Evolutionary conservation across 2,329 filamentous ascomycete species (phyloP).

Genomic region (Xylariaceae sp.): DNA sequence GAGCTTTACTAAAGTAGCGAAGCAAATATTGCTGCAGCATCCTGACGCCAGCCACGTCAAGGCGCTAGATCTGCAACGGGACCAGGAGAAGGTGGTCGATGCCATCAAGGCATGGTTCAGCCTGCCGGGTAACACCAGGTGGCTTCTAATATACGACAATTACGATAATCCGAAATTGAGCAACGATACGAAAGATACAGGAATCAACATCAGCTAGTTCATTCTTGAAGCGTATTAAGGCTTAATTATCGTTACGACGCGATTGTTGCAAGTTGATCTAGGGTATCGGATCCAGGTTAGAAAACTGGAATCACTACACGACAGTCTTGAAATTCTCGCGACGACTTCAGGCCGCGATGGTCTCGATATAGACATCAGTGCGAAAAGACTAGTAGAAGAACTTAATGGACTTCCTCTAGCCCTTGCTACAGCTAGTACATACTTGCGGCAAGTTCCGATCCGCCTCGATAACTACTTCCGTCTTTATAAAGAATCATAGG

Average conservation of each 20-base stretch:
- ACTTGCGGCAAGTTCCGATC: slow-evolving; percentile 1
- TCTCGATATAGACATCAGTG: neutral
- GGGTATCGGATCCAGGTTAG: slow-evolving; percentile 30
- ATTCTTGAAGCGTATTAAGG: slow-evolving; percentile 35
- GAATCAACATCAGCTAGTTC: slow-evolving; percentile 32
- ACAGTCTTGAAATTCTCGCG: neutral
- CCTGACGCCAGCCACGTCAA: slow-evolving; percentile 8
- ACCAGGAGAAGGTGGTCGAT: slow-evolving; percentile 24
- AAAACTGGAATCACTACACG: slow-evolving; percentile 25
- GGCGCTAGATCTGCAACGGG: slow-evolving; percentile 2
- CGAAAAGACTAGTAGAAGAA: slow-evolving; percentile 3
- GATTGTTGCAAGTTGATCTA: slow-evolving; percentile 31
- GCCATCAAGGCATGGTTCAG: slow-evolving; percentile 38
- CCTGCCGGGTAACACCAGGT: slow-evolving; percentile 31
- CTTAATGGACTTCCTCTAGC: slow-evolving; percentile 13
- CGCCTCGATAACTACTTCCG: slow-evolving; percentile 5
- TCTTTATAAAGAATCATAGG: slow-evolving; percentile 9
- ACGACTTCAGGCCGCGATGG: neutral
- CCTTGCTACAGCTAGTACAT: slow-evolving; percentile 9
- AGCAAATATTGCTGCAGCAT: slow-evolving; percentile 16
- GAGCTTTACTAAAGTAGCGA: slow-evolving; percentile 15
- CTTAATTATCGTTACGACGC: slow-evolving; percentile 39
- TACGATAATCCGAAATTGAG: slow-evolving; percentile 36
- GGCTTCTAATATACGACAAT: slow-evolving; percentile 41
- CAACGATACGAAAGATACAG: slow-evolving; percentile 13